Evolutionary conservation across 2,329 filamentous ascomycete genomes (phyloP).

Genomic region (Aspergillus tanneri): DNA sequence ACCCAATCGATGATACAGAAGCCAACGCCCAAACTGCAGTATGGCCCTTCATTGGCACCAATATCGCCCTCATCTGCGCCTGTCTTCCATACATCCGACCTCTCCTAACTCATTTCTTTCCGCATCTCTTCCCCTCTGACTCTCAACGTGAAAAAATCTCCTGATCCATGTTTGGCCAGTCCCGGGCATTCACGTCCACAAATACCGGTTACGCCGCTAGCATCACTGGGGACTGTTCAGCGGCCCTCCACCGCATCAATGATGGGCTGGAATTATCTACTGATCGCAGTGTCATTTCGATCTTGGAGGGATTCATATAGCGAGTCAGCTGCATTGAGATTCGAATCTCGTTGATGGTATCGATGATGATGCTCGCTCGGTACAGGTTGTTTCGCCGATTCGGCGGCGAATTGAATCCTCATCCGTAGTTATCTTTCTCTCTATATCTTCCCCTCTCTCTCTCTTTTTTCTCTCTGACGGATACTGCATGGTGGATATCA

Average conservation of each 20-base stretch:
- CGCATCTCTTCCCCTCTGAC: conserved; percentile 22
- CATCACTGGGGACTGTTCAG: conserved; percentile 23
- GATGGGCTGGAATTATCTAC: conserved; percentile 1
- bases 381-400: neutral
- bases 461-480: too few relatives aligned
- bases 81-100: conserved; percentile 30
- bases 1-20: conserved; percentile 14
- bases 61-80: conserved; percentile 34
- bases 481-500: too few relatives aligned
- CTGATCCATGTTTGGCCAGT: conserved; percentile 1
- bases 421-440: neutral
- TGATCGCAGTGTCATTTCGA: conserved; percentile 1
- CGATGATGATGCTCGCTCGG: neutral
- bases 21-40: conserved; percentile 25
- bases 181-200: conserved; percentile 11
- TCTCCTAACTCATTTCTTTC: conserved; percentile 26
- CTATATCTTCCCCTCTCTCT: neutral
- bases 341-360: conserved; percentile 12
- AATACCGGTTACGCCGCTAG: conserved; percentile 26
- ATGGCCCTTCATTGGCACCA: conserved; percentile 34
- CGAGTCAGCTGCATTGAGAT: conserved; percentile 28
- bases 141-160: conserved; percentile 13
- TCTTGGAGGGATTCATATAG: conserved; percentile 29
- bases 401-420: neutral
- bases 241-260: conserved; percentile 16